These are phyloP conservation scores for Mikania micrantha DNA, from an alignment of 129 eudicot genomes.

Conservation along the genomic window DNA sequence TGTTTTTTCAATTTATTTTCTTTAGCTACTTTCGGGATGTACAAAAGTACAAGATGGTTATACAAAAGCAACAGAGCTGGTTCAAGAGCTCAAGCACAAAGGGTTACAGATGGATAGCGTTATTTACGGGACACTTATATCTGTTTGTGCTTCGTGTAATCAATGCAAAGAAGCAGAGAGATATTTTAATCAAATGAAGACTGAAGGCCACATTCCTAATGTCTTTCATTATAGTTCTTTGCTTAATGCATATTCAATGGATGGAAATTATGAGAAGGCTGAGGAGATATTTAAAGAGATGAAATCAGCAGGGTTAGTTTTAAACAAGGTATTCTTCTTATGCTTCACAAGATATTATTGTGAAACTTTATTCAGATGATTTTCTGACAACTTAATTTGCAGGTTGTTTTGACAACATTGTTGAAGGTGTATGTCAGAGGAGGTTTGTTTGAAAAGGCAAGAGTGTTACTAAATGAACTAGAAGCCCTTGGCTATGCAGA, in stretches of 20 bases:
- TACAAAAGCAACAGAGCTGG: conserved; percentile 59
- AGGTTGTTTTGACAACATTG: conserved; percentile 81
- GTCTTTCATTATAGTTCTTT: conserved; percentile 82
- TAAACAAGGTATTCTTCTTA: conserved; percentile 66
- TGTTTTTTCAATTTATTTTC: not conserved
- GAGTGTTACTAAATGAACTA: conserved; percentile 55
- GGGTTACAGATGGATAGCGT: conserved; percentile 66
- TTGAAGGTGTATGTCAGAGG: conserved; percentile 86
- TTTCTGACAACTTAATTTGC: conserved; percentile 26
- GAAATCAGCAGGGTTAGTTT: conserved; percentile 67
- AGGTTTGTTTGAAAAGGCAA: conserved; percentile 76
- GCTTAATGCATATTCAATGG: conserved; percentile 76
- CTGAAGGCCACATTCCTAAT: conserved; percentile 79
- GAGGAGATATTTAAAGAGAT: conserved; percentile 61
- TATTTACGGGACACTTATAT: conserved; percentile 61
- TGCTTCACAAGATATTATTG: not conserved
- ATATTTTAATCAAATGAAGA: conserved; percentile 68
- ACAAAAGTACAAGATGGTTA: conserved; percentile 66
- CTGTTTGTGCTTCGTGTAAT: conserved; percentile 79
- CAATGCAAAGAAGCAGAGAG: conserved; percentile 71
- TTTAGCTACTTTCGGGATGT: conserved; percentile 79
- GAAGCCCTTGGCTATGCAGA: conserved; percentile 76
- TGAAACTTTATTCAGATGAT: conserved; percentile 5
- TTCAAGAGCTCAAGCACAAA: conserved; percentile 55
- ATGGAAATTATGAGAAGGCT: conserved; percentile 70